Base-by-base conservation (phyloP, 305 asterid species). In the Rubia peregrina region DNA sequence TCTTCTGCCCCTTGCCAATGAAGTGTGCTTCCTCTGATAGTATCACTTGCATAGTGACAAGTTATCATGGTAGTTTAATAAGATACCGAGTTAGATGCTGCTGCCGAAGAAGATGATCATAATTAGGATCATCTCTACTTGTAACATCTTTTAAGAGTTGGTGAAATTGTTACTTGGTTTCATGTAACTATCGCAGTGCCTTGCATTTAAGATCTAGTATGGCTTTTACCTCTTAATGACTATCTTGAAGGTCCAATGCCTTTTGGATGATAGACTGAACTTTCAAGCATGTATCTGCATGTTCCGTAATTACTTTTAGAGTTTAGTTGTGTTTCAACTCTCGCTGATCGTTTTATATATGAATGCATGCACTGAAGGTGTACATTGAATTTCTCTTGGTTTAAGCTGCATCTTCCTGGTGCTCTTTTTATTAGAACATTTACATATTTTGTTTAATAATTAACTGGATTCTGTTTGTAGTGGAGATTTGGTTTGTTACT, bases 401-500 rank as follows among this genome's bases (percentile, higher is more conserved):
- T 66, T 66, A 42, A 12, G 10, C 55, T 73, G 36, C 49, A 24
- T 65, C 71, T 46, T 46, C 43, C 19, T 7, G 24, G 7, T 26
- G 60, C 24, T 40, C 3, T 22, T 33, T 24, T 66, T 16, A 17
- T 9, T 56, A 14, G n/a, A 42, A n/a, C 9, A 40, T 57, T 13
- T 24, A 17, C 10, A 14, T 49, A 7, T 6, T 43, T 19, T 11
- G 10, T 9, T 8, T 2, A 57, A 60, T 33, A 42, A 44, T 13
- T 59, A 26, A 66, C 6, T 17, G 22, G 56, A 9, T 9, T 43
- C 49, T 65, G 56, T 41, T 43, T 9, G 44, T 6, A 38, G 17
- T 6, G 61, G 59, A 9, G 56, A 21, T 26, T 63, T 72, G 9
- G 42, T 62, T 73, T 65, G 42, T 60, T 6, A 61, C 7, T 53